Base-by-base conservation (phyloP, 768 basidiomycete genomes). In the Hericium erinaceus region DNA sequence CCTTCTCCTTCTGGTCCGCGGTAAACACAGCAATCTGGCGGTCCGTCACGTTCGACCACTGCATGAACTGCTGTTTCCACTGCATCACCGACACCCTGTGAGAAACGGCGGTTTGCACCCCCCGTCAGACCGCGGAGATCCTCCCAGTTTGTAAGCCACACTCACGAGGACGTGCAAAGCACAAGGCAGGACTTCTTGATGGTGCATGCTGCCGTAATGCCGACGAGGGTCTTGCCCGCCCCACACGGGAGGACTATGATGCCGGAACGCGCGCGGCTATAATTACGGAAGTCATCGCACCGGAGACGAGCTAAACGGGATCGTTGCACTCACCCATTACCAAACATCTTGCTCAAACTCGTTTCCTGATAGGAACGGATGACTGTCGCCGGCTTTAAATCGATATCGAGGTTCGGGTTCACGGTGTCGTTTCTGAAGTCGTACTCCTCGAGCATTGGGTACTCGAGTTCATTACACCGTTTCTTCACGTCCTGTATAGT, bases 281-380 rank as follows among this genome's bases (percentile, higher is more conserved):
- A 39, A 62, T 64, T 56, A 18, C 49, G 55, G 48, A 48, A 58
- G 57, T 54, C 51, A 41, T 49, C 33, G 60, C 51, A 51, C 55
- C 52, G 20, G 52, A 46, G 48, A 49, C 51, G 58, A 55, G 4
- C 22, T 38, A 12, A 46, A n/a, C 22, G n/a, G 33, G 37, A 18
- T 38, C 20, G 61, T 54, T 3, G 26, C 12, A 62, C 79, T 55
- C 70, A 93, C 91, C 94, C 97, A 70, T 99, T 98, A 55, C 97
- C 95, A 71, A 99, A 99, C 97, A 99, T 99, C 74, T 99, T 99
- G 63, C 92, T 94, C 46, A 99, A 75, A 68, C 91, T 94, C 55
- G 97, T 99, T 73, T 98, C 95, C 71, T 99, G 97, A 72, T 99
- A 99, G 13, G 97, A 93, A 56, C 97, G 82, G 68, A 99, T 97